These are phyloP conservation scores for Fraxinus sp. DNA, from an alignment of 305 asterid species.

Conservation along the genomic window DNA sequence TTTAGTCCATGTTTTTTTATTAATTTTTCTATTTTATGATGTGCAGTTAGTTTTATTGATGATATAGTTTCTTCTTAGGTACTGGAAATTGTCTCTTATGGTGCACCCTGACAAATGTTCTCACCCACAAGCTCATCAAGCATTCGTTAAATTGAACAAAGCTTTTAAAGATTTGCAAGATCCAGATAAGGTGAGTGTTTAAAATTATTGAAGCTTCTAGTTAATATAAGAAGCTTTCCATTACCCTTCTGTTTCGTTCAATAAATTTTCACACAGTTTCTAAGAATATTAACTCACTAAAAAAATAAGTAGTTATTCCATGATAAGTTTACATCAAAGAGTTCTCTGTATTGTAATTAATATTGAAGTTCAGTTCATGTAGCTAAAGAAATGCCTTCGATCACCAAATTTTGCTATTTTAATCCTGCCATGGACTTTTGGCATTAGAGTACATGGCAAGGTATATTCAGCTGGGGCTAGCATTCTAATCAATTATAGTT, in stretches of 20 bases:
- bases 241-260: not conserved
- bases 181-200: conserved; percentile 70
- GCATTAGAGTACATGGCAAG: not conserved
- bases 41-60: not conserved
- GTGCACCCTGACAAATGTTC: conserved; percentile 96
- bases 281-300: not conserved
- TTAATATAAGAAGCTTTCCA: not conserved
- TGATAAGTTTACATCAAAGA: not conserved
- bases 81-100: conserved; percentile 91
- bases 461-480: not conserved
- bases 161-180: conserved; percentile 94
- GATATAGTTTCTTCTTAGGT: conserved; percentile 45
- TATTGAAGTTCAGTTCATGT: not conserved
- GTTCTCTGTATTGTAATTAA: not conserved
- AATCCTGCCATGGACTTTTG: not conserved
- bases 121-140: conserved; percentile 95
- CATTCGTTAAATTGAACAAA: conserved; percentile 81
- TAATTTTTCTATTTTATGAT: not conserved
- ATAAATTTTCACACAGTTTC: not conserved
- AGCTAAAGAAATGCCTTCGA: not conserved
- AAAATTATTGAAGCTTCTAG: not conserved
- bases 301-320: not conserved
- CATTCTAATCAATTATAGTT: not conserved
- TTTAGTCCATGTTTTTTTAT: not conserved
- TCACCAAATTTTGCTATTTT: not conserved